Percentiles rank a stretch among this genome's conserved stretches.
phyloP scores from a whole-genome alignment of 495 filamentous ascomycete genomes.

The Daldinia concentrica region DNA sequence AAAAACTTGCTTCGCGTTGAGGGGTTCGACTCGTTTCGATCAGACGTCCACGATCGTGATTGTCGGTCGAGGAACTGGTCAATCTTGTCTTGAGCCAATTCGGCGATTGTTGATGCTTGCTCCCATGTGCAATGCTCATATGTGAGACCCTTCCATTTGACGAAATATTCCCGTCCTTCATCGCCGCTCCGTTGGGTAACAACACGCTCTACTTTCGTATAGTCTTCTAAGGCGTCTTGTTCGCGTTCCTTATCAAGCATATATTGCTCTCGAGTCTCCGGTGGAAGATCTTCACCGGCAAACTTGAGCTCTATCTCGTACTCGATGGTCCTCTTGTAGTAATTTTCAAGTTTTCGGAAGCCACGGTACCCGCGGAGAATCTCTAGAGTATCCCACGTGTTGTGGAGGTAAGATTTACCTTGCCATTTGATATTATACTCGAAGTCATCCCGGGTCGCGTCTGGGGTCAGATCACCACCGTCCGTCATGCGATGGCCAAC shows the following conservation, averaged over 20 bases:
- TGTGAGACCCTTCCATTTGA: conserved; percentile 90
- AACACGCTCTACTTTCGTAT: conserved; percentile 89
- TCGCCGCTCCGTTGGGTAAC: conserved; percentile 81
- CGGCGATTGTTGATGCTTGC: conserved; percentile 72
- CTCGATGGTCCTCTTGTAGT: conserved; percentile 81
- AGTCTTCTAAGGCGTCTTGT: conserved; percentile 82
- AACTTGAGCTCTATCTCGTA: conserved; percentile 75
- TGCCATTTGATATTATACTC: conserved; percentile 99
- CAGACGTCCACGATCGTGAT: conserved; percentile 76
- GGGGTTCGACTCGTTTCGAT: conserved; percentile 75
- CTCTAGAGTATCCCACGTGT: conserved; percentile 89
- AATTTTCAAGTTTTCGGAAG: conserved; percentile 89
- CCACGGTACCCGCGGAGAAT: conserved; percentile 69
- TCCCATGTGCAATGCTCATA: conserved; percentile 98
- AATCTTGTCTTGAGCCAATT: conserved; percentile 83
- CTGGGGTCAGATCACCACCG: conserved; percentile 65
- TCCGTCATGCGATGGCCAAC: conserved; percentile 84
- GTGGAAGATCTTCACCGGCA: conserved; percentile 73
- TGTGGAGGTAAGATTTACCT: conserved; percentile 90
- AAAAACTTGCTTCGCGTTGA: conserved; percentile 77
- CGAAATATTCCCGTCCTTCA: conserved; percentile 80
- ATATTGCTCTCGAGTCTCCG: conserved; percentile 91
- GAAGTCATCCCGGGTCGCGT: conserved; percentile 78
- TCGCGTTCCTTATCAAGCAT: conserved; percentile 88
- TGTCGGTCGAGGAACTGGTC: conserved; percentile 89